Evolutionary conservation across 495 filamentous ascomycete species (phyloP), one percentile per base, ranked within the genome.

Genomic region (Extremus antarcticus): DNA sequence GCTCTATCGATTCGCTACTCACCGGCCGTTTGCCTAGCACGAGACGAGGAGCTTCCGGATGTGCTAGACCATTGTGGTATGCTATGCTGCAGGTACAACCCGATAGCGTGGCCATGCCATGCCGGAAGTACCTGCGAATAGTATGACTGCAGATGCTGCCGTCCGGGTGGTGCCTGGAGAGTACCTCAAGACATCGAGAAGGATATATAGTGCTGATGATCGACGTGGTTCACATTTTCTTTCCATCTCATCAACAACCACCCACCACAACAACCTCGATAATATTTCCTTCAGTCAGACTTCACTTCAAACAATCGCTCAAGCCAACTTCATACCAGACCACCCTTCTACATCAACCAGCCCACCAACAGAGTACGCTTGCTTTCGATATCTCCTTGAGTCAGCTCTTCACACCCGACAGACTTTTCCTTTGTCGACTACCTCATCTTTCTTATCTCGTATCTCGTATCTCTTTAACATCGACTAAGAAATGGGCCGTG

Each of bases 401-500:
- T 58, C 50, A 21, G 25, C 23, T 46, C 32, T 11, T 48, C 50
- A 39, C 11, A 43, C 3, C 17, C 41, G 7, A 45, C 41, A 7
- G 17, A 3, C 4, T 39, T 50, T 50, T 55, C 46, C 39, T 41
- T 48, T 56, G 45, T 49, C 54, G n/a, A n/a, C 48, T 56, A 41
- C 47, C 21, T 40, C 41, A 23, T 38, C 1, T 45, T 21, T 45
- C 41, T 45, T 21, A 45, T 45, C 8, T 45, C 41, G 17, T 45
- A n/a, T n/a, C n/a, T n/a, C n/a, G n/a, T n/a, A n/a, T n/a, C n/a
- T n/a, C n/a, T n/a, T n/a, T n/a, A n/a, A n/a, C 41, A n/a, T 17
- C n/a, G n/a, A 45, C 41, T 45, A 53, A 40, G 19, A 55, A 62
- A 73, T 76, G 70, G 79, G 74, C 63, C 78, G 78, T 60, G 79